phyloP scores from a whole-genome alignment of 306 rosid genomes.

The Acacia acuminata region DNA sequence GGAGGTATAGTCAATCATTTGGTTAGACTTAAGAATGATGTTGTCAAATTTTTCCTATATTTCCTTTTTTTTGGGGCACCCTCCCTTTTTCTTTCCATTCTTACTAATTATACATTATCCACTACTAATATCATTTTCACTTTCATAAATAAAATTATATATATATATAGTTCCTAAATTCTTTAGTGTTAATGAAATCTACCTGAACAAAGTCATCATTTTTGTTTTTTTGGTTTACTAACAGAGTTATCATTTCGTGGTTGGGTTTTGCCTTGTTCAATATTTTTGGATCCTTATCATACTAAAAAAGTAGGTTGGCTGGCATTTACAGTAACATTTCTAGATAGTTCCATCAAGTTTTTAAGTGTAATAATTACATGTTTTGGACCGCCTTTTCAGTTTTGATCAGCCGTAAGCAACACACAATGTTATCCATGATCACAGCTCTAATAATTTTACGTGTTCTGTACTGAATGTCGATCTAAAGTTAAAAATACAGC shows the following conservation, averaged over 20 bases:
- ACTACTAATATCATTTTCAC: no score
- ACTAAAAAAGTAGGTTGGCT: background rate
- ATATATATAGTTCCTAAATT: background rate
- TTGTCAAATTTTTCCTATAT: no score
- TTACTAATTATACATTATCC: no score
- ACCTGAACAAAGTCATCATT: background rate
- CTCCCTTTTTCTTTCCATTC: no score
- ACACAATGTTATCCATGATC: background rate
- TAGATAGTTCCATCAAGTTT: background rate
- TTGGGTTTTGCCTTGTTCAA: background rate
- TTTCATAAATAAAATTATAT: no score
- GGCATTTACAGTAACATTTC: background rate
- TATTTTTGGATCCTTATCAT: background rate
- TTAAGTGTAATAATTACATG: background rate
- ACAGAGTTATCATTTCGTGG: background rate
- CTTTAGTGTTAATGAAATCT: background rate
- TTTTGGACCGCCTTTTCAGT: background rate
- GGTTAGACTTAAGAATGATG: no score
- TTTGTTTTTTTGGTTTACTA: background rate
- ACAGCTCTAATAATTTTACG: background rate
- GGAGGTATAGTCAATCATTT: no score
- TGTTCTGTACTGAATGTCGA: background rate
- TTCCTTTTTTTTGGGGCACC: no score
- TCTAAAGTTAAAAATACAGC: background rate
- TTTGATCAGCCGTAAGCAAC: background rate